A percentile compares a stretch with the other conserved stretches of the same genome.
phyloP scores from a whole-genome alignment of 768 basidiomycete genomes.

The Trametes coccinea region DNA sequence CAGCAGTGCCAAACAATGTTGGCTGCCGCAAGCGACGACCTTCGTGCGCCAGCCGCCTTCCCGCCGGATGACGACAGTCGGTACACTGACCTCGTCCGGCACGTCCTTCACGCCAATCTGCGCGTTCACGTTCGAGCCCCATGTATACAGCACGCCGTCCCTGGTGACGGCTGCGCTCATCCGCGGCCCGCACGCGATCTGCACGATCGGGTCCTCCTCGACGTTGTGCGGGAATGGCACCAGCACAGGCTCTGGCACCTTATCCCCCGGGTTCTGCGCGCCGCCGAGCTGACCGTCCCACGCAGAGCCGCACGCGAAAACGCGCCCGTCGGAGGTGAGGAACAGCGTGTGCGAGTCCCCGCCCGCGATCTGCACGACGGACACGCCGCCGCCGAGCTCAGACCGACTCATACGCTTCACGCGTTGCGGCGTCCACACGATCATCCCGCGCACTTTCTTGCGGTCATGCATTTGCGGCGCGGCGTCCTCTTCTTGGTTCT shows the following conservation, averaged over 20 bases:
- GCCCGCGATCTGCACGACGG: constrained; percentile 72
- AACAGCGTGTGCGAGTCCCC: constrained; percentile 89
- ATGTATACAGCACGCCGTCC: constrained; percentile 65
- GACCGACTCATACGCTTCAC: constrained; percentile 58
- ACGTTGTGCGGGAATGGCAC: constrained; percentile 56
- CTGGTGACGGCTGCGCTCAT: constrained; percentile 66
- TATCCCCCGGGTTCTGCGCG: constrained; percentile 47
- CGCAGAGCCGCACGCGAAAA: constrained; percentile 80
- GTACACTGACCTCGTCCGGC: constrained; percentile 60
- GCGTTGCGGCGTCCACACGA: constrained; percentile 56
- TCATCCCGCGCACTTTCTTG: neutral
- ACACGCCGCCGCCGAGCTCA: constrained; percentile 47
- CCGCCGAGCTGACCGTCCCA: constrained; percentile 81
- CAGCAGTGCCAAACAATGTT: constrained; percentile 70
- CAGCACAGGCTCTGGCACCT: constrained; percentile 60
- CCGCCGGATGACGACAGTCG: constrained; percentile 62
- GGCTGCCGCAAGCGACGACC: constrained; percentile 69
- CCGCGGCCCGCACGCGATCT: constrained; percentile 62
- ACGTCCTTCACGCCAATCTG: constrained; percentile 58
- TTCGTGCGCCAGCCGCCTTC: constrained; percentile 66
- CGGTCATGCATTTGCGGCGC: neutral
- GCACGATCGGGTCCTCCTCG: constrained; percentile 55
- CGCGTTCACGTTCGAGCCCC: constrained; percentile 73
- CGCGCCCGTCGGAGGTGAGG: constrained; percentile 74
- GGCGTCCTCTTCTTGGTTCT: neutral